Evolutionary conservation across 768 basidiomycete species (phyloP).

Genomic region (Phallus indusiatus): DNA sequence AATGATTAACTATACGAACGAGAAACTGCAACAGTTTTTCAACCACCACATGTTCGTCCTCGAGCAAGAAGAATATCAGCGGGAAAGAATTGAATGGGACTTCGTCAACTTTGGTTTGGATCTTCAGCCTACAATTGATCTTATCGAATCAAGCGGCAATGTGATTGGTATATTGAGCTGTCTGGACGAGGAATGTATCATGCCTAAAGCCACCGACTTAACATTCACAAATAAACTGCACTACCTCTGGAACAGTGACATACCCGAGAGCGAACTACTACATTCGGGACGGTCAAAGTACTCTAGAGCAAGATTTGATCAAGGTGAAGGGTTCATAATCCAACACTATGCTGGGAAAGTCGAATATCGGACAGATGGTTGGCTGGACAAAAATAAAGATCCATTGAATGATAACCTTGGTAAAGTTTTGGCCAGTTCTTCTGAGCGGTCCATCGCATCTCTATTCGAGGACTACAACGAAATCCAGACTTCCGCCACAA

Average conservation of each 20-base stretch:
- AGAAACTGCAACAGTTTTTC: constrained; percentile 96
- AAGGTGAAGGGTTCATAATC: constrained; percentile 51
- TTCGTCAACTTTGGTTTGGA: constrained; percentile 98
- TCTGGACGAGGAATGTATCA: constrained; percentile 97
- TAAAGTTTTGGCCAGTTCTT: constrained; percentile 73
- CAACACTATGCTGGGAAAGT: constrained; percentile 96
- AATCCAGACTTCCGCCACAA: constrained; percentile 28
- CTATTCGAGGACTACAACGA: constrained; percentile 82
- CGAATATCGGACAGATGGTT: constrained; percentile 91
- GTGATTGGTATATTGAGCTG: constrained; percentile 85
- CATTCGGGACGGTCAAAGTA: constrained; percentile 82
- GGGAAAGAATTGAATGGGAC: constrained; percentile 96
- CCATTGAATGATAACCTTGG: constrained; percentile 95
- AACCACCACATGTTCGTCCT: constrained; percentile 99
- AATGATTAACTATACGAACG: constrained; percentile 98
- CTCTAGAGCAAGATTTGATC: constrained; percentile 77
- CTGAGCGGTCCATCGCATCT: constrained; percentile 69
- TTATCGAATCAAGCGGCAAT: constrained; percentile 75
- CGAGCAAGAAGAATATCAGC: constrained; percentile 96
- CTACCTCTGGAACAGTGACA: constrained; percentile 56
- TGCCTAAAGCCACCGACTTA: constrained; percentile 95
- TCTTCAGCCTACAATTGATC: constrained; percentile 95
- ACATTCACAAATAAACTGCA: constrained; percentile 94
- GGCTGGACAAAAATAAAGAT: constrained; percentile 99
- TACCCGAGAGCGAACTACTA: constrained; percentile 28